Percentiles rank a stretch among this genome's conserved stretches.
These are phyloP conservation scores for Chlamydomonas reinhardtii DNA, from an alignment of 163 green algal species.

Conservation along the genomic window DNA sequence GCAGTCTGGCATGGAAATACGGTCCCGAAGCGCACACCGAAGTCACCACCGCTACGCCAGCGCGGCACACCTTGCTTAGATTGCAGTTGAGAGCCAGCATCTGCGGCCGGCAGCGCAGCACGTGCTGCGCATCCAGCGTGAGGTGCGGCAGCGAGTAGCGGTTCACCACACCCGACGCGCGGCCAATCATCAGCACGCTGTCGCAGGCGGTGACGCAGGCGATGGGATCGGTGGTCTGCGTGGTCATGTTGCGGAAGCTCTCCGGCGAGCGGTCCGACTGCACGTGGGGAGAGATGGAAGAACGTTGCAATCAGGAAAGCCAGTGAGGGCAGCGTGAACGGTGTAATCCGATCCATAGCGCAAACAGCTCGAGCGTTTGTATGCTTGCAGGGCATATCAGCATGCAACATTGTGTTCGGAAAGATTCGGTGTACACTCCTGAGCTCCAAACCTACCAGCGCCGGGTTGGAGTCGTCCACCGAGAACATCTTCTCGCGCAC, in stretches of 20 bases:
- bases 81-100: conserved; percentile 85
- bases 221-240: conserved; percentile 70
- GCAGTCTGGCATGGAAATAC: no score
- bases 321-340: neutral
- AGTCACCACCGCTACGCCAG: no score
- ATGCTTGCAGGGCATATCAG: no score
- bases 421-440: no score
- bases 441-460: conserved; percentile 52
- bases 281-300: no score
- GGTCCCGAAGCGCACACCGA: no score
- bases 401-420: no score
- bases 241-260: conserved; percentile 49
- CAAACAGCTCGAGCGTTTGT: no score
- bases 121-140: conserved; percentile 64
- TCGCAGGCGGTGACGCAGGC: conserved; percentile 70
- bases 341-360: no score
- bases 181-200: conserved; percentile 73
- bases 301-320: neutral
- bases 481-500: conserved; percentile 78
- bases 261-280: conserved; percentile 51
- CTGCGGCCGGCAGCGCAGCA: conserved; percentile 74
- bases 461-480: conserved; percentile 71
- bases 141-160: conserved; percentile 76
- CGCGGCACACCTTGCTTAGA: conserved; percentile 47
- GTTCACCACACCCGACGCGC: conserved; percentile 73